Evolutionary conservation across 1,284 basidiomycete species (phyloP).

Genomic region (Ceratobasidium sp.): DNA sequence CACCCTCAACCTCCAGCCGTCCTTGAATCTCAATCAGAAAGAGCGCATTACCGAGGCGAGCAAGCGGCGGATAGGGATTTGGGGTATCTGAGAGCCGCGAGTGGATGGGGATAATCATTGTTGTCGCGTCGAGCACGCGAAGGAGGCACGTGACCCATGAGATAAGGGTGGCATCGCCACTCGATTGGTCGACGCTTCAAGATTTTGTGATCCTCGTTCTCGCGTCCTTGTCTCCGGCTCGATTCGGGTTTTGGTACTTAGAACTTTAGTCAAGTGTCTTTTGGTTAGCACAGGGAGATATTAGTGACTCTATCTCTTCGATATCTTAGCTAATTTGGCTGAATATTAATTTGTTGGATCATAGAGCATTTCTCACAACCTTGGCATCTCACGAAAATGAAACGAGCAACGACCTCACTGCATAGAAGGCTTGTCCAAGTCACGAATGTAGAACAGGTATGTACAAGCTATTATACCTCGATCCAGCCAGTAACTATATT

Average conservation of each 20-base stretch:
- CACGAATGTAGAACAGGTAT: slow-evolving; percentile 11
- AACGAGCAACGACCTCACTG: slow-evolving; percentile 19
- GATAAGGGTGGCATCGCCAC: slow-evolving; percentile 4
- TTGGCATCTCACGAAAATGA: slow-evolving; percentile 18
- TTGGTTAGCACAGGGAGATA: too few species aligned
- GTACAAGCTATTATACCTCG: background rate
- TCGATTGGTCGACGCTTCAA: slow-evolving; percentile 26
- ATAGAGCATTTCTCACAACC: slow-evolving; percentile 7
- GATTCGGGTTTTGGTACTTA: background rate
- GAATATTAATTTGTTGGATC: background rate
- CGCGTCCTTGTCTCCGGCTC: slow-evolving; percentile 9
- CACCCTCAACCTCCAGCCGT: slow-evolving; percentile 72
- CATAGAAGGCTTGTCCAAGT: slow-evolving; percentile 12
- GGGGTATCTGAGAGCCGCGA: background rate
- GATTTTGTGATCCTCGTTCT: slow-evolving; percentile 10
- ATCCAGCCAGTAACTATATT: background rate
- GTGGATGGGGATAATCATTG: slow-evolving; percentile 37
- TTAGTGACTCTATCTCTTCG: too few species aligned
- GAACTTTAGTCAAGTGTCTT: too few species aligned
- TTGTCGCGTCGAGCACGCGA: slow-evolving; percentile 24
- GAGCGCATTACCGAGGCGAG: slow-evolving; percentile 53
- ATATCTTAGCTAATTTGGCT: background rate
- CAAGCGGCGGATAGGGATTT: slow-evolving; percentile 8
- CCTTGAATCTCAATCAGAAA: slow-evolving; percentile 84
- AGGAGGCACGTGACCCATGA: slow-evolving; percentile 13